These are phyloP conservation scores for Plenodomus biglobosus DNA, from an alignment of 2,329 filamentous ascomycete species.

Conservation along the genomic window DNA sequence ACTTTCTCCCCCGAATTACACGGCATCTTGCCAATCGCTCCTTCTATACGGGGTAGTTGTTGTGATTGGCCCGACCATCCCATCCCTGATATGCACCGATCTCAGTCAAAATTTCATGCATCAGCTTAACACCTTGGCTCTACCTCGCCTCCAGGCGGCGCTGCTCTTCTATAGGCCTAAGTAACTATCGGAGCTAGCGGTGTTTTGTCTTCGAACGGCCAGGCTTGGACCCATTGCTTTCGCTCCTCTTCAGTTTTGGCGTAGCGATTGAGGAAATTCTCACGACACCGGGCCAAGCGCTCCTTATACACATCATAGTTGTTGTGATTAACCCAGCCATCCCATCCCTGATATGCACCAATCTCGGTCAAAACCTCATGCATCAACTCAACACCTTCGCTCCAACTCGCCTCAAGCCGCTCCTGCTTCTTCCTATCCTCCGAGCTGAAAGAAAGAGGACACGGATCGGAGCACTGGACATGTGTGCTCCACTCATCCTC, in stretches of 20 bases:
- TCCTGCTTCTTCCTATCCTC: constrained; percentile 21
- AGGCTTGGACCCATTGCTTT: constrained; percentile 17
- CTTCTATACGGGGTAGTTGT: no score
- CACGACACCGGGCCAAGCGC: constrained; percentile 16
- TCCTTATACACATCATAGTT: constrained; percentile 24
- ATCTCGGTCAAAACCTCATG: constrained; percentile 18
- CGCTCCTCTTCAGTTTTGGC: constrained; percentile 21
- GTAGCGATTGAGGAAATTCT: constrained; percentile 22
- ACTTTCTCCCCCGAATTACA: no score
- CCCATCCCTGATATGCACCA: constrained; percentile 24
- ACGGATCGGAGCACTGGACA: constrained; percentile 13
- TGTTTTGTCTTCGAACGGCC: constrained; percentile 21
- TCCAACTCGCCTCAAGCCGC: constrained; percentile 20
- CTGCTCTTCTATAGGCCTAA: no score
- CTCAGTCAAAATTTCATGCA: no score
- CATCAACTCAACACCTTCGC: constrained; percentile 24
- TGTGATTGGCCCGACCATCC: no score
- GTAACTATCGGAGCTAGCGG: no score
- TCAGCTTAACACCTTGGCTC: no score
- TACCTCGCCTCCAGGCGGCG: no score
- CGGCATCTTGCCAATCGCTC: no score
- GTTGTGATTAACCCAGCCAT: constrained; percentile 26
- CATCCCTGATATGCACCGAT: no score
- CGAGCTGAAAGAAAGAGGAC: constrained; percentile 18
- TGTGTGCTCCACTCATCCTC: constrained; percentile 18